Evolutionary conservation across 208 protist genomes (phyloP).

Genomic region (Trypanosomatidae sp.): DNA sequence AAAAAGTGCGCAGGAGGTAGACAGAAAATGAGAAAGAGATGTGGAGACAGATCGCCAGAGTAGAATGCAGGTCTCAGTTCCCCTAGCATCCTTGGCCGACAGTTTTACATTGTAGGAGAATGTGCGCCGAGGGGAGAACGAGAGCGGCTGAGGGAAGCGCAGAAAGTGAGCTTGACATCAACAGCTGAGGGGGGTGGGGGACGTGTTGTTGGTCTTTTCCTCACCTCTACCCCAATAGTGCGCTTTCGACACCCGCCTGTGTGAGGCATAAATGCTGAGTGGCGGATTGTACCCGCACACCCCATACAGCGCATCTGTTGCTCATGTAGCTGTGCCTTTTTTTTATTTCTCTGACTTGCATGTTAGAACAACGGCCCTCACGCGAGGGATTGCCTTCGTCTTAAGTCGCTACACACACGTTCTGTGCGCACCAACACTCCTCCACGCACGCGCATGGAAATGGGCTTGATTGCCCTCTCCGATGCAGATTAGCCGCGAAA

Average conservation of each 20-base stretch:
- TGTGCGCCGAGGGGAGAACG: background rate
- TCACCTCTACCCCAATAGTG: background rate
- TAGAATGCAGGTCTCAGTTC: background rate
- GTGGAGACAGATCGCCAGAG: background rate
- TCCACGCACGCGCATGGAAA: background rate
- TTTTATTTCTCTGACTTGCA: background rate
- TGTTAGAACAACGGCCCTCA: conserved; percentile 2
- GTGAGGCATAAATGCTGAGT: background rate
- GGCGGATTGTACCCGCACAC: background rate
- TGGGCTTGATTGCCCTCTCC: background rate
- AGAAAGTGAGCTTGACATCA: background rate
- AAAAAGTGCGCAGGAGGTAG: background rate
- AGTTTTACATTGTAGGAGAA: background rate
- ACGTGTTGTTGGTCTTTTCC: background rate
- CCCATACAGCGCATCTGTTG: background rate
- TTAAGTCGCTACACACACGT: background rate
- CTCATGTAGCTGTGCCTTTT: background rate
- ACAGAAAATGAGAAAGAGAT: background rate
- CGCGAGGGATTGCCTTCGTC: background rate
- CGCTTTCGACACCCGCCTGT: background rate
- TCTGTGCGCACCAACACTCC: background rate
- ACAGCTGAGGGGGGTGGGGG: background rate
- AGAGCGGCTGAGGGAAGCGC: background rate
- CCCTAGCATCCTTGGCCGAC: background rate
- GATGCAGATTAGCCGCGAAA: background rate